Conservation (phyloP, 2,329 filamentous ascomycete species). For the Fusarium algeriense region DNA sequence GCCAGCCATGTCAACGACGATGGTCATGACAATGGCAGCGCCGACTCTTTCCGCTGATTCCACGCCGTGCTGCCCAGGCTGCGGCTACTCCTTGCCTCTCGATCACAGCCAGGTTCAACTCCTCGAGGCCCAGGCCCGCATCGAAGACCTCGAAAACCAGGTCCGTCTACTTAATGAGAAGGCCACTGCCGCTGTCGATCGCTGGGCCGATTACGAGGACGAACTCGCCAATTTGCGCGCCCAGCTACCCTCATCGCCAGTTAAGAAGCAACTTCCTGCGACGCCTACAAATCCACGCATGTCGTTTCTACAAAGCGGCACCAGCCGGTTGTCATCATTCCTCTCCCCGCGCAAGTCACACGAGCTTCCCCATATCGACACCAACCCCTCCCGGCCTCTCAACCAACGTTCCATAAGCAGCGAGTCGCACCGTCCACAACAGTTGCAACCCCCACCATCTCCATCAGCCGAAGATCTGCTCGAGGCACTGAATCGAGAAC, state of each 20-base stretch:
- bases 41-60: slow-evolving; percentile 42
- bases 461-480: slow-evolving; percentile 65
- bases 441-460: slow-evolving; percentile 33
- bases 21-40: slow-evolving; percentile 54
- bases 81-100: slow-evolving; percentile 58
- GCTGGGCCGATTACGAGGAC: slow-evolving; percentile 84
- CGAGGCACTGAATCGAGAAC: slow-evolving; percentile 74
- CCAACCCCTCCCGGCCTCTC: slow-evolving; percentile 26
- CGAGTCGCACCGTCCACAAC: slow-evolving; percentile 30
- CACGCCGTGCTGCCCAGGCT: slow-evolving; percentile 62
- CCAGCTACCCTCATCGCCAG: slow-evolving; percentile 44
- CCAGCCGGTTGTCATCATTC: slow-evolving; percentile 60
- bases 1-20: slow-evolving; percentile 46
- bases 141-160: slow-evolving; percentile 77
- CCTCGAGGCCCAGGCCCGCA: slow-evolving; percentile 68
- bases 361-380: slow-evolving; percentile 42
- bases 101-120: slow-evolving; percentile 59
- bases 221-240: slow-evolving; percentile 73
- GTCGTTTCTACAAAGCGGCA: slow-evolving; percentile 61
- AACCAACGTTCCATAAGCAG: slow-evolving; percentile 35
- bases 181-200: slow-evolving; percentile 72
- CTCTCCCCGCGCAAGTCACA: slow-evolving; percentile 62
- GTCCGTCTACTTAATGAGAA: slow-evolving; percentile 78
- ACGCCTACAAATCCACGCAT: slow-evolving; percentile 50
- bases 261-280: slow-evolving; percentile 40